Conservation (phyloP, 495 filamentous ascomycete species). For the Tricharina praecox region DNA sequence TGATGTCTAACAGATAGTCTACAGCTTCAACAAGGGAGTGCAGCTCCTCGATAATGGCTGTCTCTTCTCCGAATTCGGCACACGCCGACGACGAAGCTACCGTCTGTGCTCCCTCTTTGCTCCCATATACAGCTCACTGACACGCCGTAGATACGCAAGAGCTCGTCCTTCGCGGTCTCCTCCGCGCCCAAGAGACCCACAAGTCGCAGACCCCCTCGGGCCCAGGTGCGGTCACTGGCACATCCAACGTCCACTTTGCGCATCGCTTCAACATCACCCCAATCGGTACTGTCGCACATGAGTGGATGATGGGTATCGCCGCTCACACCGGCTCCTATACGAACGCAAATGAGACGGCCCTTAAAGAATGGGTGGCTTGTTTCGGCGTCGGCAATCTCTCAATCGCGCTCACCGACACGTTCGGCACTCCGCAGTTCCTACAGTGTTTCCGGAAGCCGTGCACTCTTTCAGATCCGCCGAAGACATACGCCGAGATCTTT, state of each 20-base stretch:
- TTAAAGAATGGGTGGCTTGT: slow-evolving; percentile 75
- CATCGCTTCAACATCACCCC: slow-evolving; percentile 49
- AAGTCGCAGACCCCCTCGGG: slow-evolving; percentile 34
- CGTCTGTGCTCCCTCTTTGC: no score
- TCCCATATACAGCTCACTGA: no score
- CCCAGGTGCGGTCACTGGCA: slow-evolving; percentile 61
- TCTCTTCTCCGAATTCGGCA: slow-evolving; percentile 85
- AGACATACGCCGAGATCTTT: slow-evolving; percentile 71
- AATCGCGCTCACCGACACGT: slow-evolving; percentile 94
- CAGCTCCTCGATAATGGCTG: slow-evolving; percentile 66
- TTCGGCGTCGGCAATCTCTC: slow-evolving; percentile 83
- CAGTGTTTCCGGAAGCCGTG: slow-evolving; percentile 56
- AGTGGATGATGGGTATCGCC: slow-evolving; percentile 98
- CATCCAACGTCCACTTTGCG: slow-evolving; percentile 93
- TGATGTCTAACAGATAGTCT: no score
- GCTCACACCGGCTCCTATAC: slow-evolving; percentile 76
- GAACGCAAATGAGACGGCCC: slow-evolving; percentile 61
- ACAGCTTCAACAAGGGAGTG: slow-evolving; percentile 54
- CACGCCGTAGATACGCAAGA: no score
- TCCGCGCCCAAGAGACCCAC: slow-evolving; percentile 51
- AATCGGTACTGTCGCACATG: slow-evolving; percentile 88
- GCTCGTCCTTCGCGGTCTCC: slow-evolving; percentile 68
- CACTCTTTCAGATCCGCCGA: slow-evolving; percentile 13
- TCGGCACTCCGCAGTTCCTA: slow-evolving; percentile 81
- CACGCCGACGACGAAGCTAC: slow-evolving; percentile 73